Base-by-base conservation (phyloP, 805 yeast species). In the Sugiyamaella marilandica region DNA sequence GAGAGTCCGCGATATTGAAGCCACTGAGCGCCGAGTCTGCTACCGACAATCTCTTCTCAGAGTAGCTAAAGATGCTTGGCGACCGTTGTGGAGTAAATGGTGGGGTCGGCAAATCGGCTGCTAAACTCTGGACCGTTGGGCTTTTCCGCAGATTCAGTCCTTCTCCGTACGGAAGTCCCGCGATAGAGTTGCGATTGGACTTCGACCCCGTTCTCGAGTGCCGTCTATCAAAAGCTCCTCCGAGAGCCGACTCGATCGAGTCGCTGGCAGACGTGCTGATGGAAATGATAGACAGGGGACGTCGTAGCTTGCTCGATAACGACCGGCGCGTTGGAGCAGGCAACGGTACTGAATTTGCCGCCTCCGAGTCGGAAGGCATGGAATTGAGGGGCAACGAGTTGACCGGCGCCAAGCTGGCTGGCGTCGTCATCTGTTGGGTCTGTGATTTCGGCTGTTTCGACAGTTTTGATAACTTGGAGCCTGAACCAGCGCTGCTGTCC, bases 261-360 rank as follows among this genome's bases (percentile, higher is more conserved):
- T 39, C 43, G 43, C 19, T 39, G 24, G 43, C 19, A 10, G 43
- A 39, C 21, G 43, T 39, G 36, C 26, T n/a, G 11, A 48, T 37
- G 2, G 51, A 35, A 18, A 48, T 37, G 13, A 48, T 39, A 5
- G 51, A 48, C 35, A 48, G 35, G 5, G 51, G 51, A 10, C 51
- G 41, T 24, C 51, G 41, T 18, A 48, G 37, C 39, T 31, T 49
- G n/a, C 36, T 29, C 11, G 52, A 49, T 10, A 49, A 41, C 16
- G 51, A 48, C 26, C 33, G 19, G 21, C 47, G 47, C 13, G 36
- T 13, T 29, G 36, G 13, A 8, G 43, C 24, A 8, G 43, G 24
- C 43, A 39, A 39, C 19, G 24, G 24, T 13, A 24, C 43, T 16
- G 43, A 13, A 10, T 39, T 39, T 2, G 43, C 13, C 7, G 29